Base-by-base conservation (phyloP, 345 rosid species). In the Syzygium aqueum region DNA sequence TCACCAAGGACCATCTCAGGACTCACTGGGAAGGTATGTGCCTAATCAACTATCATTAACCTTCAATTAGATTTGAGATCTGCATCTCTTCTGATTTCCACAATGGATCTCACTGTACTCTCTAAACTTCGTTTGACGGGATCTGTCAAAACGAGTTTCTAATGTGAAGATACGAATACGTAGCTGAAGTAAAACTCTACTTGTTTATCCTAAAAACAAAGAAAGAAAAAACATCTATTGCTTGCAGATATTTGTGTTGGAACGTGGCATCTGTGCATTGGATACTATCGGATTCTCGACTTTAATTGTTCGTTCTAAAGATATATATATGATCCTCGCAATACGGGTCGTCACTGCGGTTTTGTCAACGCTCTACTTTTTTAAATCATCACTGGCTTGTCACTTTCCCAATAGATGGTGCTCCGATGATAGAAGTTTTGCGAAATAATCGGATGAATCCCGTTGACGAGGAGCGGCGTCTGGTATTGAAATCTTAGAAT, bases 1-100 rank as follows among this genome's bases (percentile, higher is more conserved):
- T 86, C 11, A 63, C 88, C 22, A 49, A 54, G 9, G 14, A 50
- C 25, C 90, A 87, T 51, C 67, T 89, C 8, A 50, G 23, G 52
- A 85, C 87, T 54, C 87, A 89, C 19, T 87, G 90, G 90, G 65
- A 89, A 86, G 88, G 89, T 88, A 86, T 46, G 37, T 54, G 25
- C 27, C 17, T 21, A 25, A 21, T 53, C 57, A 53, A 53, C 16
- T 30, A 27, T 57, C 11, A 57, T 23, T 23, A 57, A 23, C 27
- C 30, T 0, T 59, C 27, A 11, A 5, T 59, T 27, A 27, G 14
- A 59, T 59, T 59, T 11, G 30, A 59, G 65, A 59, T 11, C 30
- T 27, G 67, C 30, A 59, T 8, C 19, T 28, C 28, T 14, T 28
- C 37, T 28, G 37, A 28, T 63, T 43, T 28, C 37, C 37, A 63